Base-by-base conservation (phyloP, 1,139 yeast species). In the Yamadazyma siamensis region DNA sequence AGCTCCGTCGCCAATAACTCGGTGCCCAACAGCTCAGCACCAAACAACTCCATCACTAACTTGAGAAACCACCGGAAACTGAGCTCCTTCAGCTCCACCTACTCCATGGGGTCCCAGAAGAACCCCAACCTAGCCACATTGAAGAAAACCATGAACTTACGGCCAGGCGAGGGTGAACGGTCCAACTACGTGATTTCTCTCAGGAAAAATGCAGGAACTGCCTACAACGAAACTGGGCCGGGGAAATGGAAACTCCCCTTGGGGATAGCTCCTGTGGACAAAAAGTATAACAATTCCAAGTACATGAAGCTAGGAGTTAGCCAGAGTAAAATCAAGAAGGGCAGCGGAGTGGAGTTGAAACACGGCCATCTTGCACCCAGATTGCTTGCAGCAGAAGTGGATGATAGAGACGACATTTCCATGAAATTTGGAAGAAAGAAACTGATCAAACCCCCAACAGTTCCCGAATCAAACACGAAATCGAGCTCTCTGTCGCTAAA, bases 281-380 rank as follows among this genome's bases (percentile, higher is more conserved):
- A 50, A 28, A 43, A 55, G 18, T 56, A 62, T 5, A 48, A 49
- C 13, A 61, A 54, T 33, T 61, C 61, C 3, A 52, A 54, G 29
- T 66, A 59, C 38, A 52, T 53, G 39, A 48, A 69, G 23, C 44
- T 59, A 14, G 55, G 56, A 4, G 40, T 48, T 6, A 31, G 47
- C 6, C 55, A 50, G 23, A 42, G 43, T 21, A 47, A 59, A 28
- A 44, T 42, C 35, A 64, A 52, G 47, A 61, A 54, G 45, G 51
- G 40, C 12, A 65, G 73, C 30, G 77, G 77, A 4, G 75, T 78
- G 38, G 88, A 80, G 40, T 70, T 82, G 47, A 77, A 81, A 40
- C 91, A 83, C 50, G 85, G 89, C 4, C 86, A 77, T 49, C 65
- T 82, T 42, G 75, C 77, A 32, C 86, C 85, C n/a, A 69, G 88